Percentiles rank a stretch among this genome's conserved stretches.
These are phyloP conservation scores for Herpetospermum pedunculosum DNA, from an alignment of 306 rosid species.

Conservation along the genomic window DNA sequence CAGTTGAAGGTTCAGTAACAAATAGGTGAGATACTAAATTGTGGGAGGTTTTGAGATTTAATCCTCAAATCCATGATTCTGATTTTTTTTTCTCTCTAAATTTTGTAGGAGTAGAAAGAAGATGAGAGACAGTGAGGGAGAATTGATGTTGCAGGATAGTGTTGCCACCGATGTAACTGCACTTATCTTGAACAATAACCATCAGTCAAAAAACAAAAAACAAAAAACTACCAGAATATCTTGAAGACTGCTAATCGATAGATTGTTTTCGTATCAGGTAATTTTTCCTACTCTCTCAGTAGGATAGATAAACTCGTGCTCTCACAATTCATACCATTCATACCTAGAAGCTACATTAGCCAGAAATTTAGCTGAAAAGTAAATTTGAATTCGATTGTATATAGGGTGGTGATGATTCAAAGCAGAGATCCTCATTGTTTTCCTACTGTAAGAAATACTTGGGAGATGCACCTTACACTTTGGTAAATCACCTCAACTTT, in stretches of 20 bases:
- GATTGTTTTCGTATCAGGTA: slow-evolving; percentile 17
- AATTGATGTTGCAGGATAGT: slow-evolving; percentile 13
- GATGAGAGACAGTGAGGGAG: slow-evolving; percentile 31
- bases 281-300: not conserved
- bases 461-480: not conserved
- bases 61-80: not conserved
- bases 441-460: not conserved
- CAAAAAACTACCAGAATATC: slow-evolving; percentile 21
- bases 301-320: not conserved
- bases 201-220: slow-evolving; percentile 27
- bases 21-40: slow-evolving; percentile 30
- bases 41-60: not conserved
- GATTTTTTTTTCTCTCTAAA: not conserved
- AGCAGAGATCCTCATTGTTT: not conserved
- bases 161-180: slow-evolving; percentile 11
- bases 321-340: not conserved
- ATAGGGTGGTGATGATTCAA: not conserved
- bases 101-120: slow-evolving; percentile 33
- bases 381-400: not conserved
- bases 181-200: slow-evolving; percentile 16
- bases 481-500: not conserved
- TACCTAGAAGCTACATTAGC: not conserved
- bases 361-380: not conserved
- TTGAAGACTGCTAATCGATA: slow-evolving; percentile 13
- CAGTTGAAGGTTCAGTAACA: slow-evolving; percentile 20